Evolutionary conservation across 2,329 filamentous ascomycete species (phyloP).

Genomic region (Spiromastix sp.): DNA sequence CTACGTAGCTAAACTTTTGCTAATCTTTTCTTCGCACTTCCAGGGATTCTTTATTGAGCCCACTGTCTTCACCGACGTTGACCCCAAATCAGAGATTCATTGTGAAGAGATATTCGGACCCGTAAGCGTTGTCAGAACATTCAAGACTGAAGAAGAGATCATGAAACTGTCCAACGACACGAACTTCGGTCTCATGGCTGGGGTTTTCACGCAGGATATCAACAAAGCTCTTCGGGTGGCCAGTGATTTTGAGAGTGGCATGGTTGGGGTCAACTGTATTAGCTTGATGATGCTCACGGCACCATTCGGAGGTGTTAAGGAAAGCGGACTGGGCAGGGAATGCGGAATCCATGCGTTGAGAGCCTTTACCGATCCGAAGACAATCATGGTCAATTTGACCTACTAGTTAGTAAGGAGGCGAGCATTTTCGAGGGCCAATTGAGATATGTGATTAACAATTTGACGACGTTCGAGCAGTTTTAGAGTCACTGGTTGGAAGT

Average conservation of each 20-base stretch:
- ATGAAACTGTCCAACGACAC: constrained; percentile 29
- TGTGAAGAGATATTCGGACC: constrained; percentile 34
- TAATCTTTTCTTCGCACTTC: neutral
- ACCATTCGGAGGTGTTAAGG: constrained; percentile 43
- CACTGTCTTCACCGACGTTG: constrained; percentile 40
- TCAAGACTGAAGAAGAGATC: constrained; percentile 27
- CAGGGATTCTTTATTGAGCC: constrained; percentile 4
- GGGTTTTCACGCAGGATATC: constrained; percentile 29
- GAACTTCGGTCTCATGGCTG: constrained; percentile 29
- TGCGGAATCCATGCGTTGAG: constrained; percentile 38
- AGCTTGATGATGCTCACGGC: constrained; percentile 28
- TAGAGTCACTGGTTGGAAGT: too few species aligned
- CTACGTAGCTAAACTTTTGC: neutral
- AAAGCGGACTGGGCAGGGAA: constrained; percentile 41
- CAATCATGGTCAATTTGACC: constrained; percentile 37
- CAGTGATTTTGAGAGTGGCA: constrained; percentile 17
- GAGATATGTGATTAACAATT: too few species aligned
- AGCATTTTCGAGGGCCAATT: too few species aligned
- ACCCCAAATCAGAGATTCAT: constrained; percentile 25
- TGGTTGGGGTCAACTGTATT: constrained; percentile 17
- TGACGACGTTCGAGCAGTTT: too few species aligned
- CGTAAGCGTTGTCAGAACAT: constrained; percentile 16
- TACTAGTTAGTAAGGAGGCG: neutral
- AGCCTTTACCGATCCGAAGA: constrained; percentile 42
- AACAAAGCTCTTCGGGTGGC: constrained; percentile 29